Evolutionary conservation across 192 early-diverging fungal species (phyloP).

Genomic region (Podila minutissima): DNA sequence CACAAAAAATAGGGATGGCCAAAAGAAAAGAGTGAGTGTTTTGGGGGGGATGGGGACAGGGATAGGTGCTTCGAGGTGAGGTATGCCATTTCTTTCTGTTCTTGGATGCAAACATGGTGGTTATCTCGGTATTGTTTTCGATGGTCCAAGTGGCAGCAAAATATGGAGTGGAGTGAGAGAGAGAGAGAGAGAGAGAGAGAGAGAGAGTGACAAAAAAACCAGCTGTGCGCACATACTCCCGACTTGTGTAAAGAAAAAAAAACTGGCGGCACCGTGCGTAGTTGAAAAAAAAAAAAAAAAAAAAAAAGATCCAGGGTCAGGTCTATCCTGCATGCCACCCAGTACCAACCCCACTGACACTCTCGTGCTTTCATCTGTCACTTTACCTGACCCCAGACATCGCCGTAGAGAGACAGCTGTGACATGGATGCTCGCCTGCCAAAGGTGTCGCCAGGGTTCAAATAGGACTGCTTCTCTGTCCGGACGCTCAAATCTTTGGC

Average conservation of each 20-base stretch:
- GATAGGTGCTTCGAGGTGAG: not conserved
- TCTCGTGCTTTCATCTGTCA: not conserved
- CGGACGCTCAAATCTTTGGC: not conserved
- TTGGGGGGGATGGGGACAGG: not conserved
- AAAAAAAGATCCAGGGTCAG: too few relatives aligned
- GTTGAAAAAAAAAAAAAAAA: too few relatives aligned
- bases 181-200: not conserved
- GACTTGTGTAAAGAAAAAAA: not conserved
- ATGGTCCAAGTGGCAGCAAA: not conserved
- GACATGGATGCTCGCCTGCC: conserved; percentile 32
- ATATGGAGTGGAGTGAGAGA: not conserved
- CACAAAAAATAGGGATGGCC: not conserved
- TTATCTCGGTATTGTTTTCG: not conserved
- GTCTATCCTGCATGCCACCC: too few relatives aligned
- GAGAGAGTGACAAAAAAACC: not conserved
- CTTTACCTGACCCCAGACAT: conserved; percentile 31
- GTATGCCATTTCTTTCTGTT: not conserved
- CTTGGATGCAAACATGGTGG: not conserved
- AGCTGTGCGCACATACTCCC: too few relatives aligned
- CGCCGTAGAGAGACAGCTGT: conserved; percentile 10
- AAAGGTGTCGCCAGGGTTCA: conserved; percentile 6
- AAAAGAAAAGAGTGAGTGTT: not conserved
- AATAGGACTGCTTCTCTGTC: not conserved
- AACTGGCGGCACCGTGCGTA: not conserved
- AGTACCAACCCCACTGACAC: too few relatives aligned